Base-by-base conservation (phyloP, 1,139 yeast species). In the Waltiozyma sp. region DNA sequence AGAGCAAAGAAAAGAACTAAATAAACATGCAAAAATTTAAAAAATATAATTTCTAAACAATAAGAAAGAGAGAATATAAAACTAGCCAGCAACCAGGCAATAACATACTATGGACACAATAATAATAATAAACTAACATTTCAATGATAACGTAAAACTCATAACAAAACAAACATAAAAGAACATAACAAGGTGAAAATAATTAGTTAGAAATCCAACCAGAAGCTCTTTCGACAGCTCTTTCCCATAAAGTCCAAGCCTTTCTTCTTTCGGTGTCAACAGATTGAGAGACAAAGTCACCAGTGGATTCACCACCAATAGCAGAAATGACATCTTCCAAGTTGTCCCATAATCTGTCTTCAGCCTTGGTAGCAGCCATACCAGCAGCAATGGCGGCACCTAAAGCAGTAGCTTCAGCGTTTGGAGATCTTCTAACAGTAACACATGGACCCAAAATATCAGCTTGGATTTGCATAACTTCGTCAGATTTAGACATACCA, bases 361-460 rank as follows among this genome's bases (percentile, higher is more conserved):
- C 76, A 3, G 57, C 55, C 47, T 74, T 69, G 53, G 74, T 64
- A 48, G 69, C 68, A 2, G 89, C 80, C 55, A 88, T 68, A 13
- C 96, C 96, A 2, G 97, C 95, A 19, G 96, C 96, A 55, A 89
- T 85, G 13, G 96, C 96, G 13, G 96, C 95, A 24, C 97, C 97
- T 49, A 89, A 72, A 1, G 97, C 96, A 5, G 97, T 89, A 60
- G 96, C 88, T 64, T 89, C 97, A 33, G 87, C 69, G 61, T 83
- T 84, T 28, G 77, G 73, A 2, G 96, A 91, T 55, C 96, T 72
- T 57, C 76, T 74, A 41, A 89, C 93, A 31, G 80, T 76, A 35
- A 88, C 87, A 61, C 95, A 87, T 2, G 87, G 87, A 1, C 89
- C 89, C 54, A 88, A 70, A 49, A 89, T 80, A 62, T 89, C 94